These are phyloP conservation scores for Wickerhamiella parazyma DNA, from an alignment of 805 yeast species.

Conservation along the genomic window DNA sequence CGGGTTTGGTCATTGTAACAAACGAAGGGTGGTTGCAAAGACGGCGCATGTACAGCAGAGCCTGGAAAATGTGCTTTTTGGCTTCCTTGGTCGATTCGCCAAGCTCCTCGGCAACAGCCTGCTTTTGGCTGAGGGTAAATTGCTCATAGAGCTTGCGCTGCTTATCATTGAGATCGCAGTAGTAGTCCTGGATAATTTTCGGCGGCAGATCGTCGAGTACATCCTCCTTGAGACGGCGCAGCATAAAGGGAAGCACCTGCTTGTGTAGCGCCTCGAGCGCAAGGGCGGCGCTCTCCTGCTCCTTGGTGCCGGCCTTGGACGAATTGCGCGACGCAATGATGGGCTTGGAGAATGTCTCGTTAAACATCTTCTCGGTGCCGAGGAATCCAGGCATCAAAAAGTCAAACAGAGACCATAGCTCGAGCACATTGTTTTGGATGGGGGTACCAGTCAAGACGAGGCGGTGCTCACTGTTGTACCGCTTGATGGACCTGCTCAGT, in stretches of 20 bases:
- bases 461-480: slow-evolving; percentile 73
- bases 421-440: slow-evolving; percentile 91
- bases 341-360: slow-evolving; percentile 94
- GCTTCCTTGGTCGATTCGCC: slow-evolving; percentile 31
- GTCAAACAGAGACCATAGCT: slow-evolving; percentile 94
- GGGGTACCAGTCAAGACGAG: slow-evolving; percentile 93
- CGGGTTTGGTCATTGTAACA: slow-evolving; percentile 71
- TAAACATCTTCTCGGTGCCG: slow-evolving; percentile 88
- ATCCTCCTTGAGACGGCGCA: slow-evolving; percentile 90
- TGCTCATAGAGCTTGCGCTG: slow-evolving; percentile 81
- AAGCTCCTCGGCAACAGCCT: slow-evolving; percentile 35
- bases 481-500: slow-evolving; percentile 76
- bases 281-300: slow-evolving; percentile 92
- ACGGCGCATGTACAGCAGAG: slow-evolving; percentile 92
- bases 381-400: slow-evolving; percentile 97
- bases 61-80: slow-evolving; percentile 93
- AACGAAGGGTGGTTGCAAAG: slow-evolving; percentile 93
- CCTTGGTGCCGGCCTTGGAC: slow-evolving; percentile 70
- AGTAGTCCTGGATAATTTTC: slow-evolving; percentile 94
- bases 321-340: slow-evolving; percentile 86
- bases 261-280: slow-evolving; percentile 93
- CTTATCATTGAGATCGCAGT: slow-evolving; percentile 84
- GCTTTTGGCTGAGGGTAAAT: slow-evolving; percentile 75
- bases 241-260: slow-evolving; percentile 91
- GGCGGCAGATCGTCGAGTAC: slow-evolving; percentile 95